These are phyloP conservation scores for Garcia nutans DNA, from an alignment of 345 rosid species.

Conservation along the genomic window DNA sequence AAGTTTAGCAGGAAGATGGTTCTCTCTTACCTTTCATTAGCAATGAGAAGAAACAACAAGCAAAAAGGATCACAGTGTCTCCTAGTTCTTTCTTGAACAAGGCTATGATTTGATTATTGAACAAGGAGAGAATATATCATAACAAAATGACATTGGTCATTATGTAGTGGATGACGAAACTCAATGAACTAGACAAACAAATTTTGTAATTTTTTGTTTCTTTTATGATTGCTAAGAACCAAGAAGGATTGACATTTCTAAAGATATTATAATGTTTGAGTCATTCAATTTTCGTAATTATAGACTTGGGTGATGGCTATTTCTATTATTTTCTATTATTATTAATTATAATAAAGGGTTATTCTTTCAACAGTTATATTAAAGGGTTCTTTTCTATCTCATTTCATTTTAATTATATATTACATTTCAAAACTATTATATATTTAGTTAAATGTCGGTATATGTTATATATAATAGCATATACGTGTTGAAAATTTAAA, in stretches of 20 bases:
- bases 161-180: neutral
- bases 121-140: constrained; percentile 22
- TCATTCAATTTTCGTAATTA: neutral
- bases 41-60: neutral
- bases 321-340: too few species aligned
- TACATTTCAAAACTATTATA: too few species aligned
- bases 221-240: too few species aligned
- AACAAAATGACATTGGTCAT: neutral
- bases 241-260: neutral
- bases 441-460: too few species aligned
- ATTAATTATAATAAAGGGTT: too few species aligned
- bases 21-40: constrained; percentile 5
- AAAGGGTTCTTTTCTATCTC: too few species aligned
- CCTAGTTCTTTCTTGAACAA: constrained; percentile 18
- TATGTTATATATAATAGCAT: too few species aligned
- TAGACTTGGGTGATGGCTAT: neutral
- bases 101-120: constrained; percentile 15
- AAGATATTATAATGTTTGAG: neutral
- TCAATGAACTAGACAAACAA: too few species aligned
- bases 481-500: too few species aligned
- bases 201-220: too few species aligned
- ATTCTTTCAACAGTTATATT: too few species aligned
- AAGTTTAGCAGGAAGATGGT: neutral
- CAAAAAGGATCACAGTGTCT: constrained; percentile 10
- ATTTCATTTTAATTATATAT: too few species aligned